Conservation (phyloP, 208 protist species). For the Acanthamoeba lenticulata region DNA sequence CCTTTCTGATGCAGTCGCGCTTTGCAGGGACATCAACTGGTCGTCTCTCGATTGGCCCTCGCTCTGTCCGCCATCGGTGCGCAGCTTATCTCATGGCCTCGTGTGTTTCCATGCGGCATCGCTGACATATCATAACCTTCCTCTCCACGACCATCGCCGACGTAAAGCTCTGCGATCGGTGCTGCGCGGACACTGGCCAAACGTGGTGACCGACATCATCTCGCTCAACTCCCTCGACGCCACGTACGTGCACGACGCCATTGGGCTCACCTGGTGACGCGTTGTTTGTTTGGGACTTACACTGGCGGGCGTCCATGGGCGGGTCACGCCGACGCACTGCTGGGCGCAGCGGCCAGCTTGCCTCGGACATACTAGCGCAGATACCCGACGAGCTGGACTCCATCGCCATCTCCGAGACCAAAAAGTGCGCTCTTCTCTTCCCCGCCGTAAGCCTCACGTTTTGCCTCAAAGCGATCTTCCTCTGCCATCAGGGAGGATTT, state of each 20-base stretch:
- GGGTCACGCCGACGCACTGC: not conserved
- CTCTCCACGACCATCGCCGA: too few species aligned
- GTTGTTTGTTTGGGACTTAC: not conserved
- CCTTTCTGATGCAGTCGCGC: not conserved
- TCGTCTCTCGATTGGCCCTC: slow-evolving; percentile 36
- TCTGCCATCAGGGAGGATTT: not conserved
- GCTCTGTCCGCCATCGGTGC: slow-evolving; percentile 42
- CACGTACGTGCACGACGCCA: not conserved
- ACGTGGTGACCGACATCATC: slow-evolving; percentile 11
- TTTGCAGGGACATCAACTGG: not conserved
- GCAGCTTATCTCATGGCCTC: not conserved
- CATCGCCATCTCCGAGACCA: slow-evolving; percentile 27
- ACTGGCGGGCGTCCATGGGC: not conserved
- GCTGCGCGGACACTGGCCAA: slow-evolving; percentile 23
- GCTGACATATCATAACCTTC: not conserved
- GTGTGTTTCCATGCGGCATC: not conserved
- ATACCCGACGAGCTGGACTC: slow-evolving; percentile 58
- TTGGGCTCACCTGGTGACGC: not conserved
- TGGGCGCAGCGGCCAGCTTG: not conserved
- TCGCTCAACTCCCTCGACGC: slow-evolving; percentile 25
- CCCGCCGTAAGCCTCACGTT: not conserved
- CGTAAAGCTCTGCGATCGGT: slow-evolving; percentile 36
- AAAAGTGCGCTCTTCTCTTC: not conserved
- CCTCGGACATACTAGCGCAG: slow-evolving; percentile 18
- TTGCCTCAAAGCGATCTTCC: not conserved